A percentile compares a stretch with the other conserved stretches of the same genome.
phyloP scores from a whole-genome alignment of 352 stramenopile genomes.

The Pythium vanterpoolii region DNA sequence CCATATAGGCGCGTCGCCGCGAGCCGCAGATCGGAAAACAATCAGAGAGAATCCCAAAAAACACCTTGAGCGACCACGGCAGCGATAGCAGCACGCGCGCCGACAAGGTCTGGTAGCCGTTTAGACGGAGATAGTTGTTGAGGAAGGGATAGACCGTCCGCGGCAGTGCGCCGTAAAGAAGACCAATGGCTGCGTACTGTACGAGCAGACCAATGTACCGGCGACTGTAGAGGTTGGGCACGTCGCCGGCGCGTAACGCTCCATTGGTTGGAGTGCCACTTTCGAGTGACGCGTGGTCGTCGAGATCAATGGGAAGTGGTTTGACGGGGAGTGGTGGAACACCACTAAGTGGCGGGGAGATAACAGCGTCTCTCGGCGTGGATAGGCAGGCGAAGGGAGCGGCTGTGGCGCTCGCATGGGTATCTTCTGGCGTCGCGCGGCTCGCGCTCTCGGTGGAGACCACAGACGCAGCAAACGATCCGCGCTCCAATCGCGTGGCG shows the following conservation, averaged over 20 bases:
- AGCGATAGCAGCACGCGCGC: slow-evolving; percentile 53
- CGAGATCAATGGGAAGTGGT: not conserved
- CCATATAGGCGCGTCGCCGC: slow-evolving; percentile 66
- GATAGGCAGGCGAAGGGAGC: not conserved
- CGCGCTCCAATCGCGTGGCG: slow-evolving; percentile 10
- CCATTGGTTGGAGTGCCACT: not conserved
- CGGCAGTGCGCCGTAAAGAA: slow-evolving; percentile 57
- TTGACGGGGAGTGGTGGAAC: not conserved
- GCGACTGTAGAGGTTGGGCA: slow-evolving; percentile 50
- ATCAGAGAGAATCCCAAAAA: slow-evolving; percentile 62
- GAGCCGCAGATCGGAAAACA: slow-evolving; percentile 62
- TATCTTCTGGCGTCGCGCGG: not conserved
- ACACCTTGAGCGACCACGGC: slow-evolving; percentile 64
- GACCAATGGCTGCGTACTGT: slow-evolving; percentile 63
- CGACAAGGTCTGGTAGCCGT: slow-evolving; percentile 62
- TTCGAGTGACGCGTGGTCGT: not conserved
- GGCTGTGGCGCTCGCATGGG: not conserved
- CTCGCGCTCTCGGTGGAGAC: slow-evolving; percentile 10
- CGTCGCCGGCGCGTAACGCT: slow-evolving; percentile 32
- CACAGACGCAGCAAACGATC: slow-evolving; percentile 12
- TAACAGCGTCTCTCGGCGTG: not conserved
- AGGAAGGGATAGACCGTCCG: slow-evolving; percentile 71
- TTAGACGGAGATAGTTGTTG: slow-evolving; percentile 70
- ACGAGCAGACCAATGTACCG: slow-evolving; percentile 56
- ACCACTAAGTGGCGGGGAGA: not conserved